Conservation (phyloP, 2,329 filamentous ascomycete species). For the Nemania abortiva region DNA sequence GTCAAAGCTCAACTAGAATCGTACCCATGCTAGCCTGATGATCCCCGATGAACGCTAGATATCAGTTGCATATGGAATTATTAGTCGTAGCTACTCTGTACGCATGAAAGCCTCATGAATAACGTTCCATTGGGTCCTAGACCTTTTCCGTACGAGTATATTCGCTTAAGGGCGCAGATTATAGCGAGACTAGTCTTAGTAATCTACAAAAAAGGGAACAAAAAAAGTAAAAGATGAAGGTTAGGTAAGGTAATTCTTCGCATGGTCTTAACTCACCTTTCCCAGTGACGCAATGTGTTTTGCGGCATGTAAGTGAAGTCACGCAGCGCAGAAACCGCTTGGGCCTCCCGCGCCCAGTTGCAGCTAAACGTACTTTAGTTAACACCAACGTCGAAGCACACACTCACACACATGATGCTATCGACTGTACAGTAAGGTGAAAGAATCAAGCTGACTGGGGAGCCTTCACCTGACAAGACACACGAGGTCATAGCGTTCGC, state of each 20-base stretch:
- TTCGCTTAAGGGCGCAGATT: neutral
- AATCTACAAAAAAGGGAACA: too few relatives aligned
- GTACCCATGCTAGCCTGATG: neutral
- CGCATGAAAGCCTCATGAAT: neutral
- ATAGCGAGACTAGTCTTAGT: too few relatives aligned
- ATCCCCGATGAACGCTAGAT: neutral
- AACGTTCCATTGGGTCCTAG: neutral
- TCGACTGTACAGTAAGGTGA: neutral
- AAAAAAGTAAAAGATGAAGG: too few relatives aligned
- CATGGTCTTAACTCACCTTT: neutral
- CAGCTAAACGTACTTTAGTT: neutral
- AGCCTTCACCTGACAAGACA: neutral
- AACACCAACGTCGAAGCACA: neutral
- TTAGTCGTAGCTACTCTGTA: neutral
- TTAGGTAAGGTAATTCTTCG: neutral
- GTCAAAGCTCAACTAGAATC: neutral
- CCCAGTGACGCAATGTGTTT: neutral
- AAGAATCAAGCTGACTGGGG: neutral
- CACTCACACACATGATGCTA: neutral
- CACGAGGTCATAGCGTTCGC: constrained; percentile 5
- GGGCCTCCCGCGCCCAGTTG: neutral
- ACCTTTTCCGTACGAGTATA: neutral
- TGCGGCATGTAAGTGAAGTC: neutral
- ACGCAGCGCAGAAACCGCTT: neutral
- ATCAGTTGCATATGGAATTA: neutral